Conservation (phyloP, 108 stramenopile species). For the Fragilaria crotonensis region DNA sequence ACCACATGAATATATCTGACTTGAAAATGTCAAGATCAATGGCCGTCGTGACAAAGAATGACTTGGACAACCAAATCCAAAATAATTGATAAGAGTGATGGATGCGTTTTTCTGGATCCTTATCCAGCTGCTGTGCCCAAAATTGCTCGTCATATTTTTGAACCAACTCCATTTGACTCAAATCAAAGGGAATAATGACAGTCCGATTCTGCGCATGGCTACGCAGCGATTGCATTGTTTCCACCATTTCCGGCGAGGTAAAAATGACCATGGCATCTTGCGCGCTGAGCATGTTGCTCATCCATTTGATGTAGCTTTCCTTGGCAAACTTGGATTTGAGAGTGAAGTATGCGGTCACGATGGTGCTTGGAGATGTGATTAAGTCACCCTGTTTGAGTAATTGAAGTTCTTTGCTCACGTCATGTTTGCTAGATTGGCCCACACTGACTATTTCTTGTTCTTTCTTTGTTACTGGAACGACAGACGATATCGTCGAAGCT, state of each 20-base stretch:
- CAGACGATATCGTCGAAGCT: no score
- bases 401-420: no score
- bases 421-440: no score
- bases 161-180: constrained; percentile 35
- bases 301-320: constrained; percentile 48
- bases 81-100: constrained; percentile 51
- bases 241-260: constrained; percentile 35
- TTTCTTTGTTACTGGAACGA: no score
- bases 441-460: no score
- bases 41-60: constrained; percentile 35
- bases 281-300: constrained; percentile 52
- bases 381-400: constrained; percentile 1
- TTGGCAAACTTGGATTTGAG: constrained; percentile 37
- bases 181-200: constrained; percentile 32
- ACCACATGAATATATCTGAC: constrained; percentile 44
- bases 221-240: constrained; percentile 32
- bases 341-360: constrained; percentile 56
- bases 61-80: constrained; percentile 73
- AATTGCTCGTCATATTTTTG: constrained; percentile 22
- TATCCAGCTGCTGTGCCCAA: constrained; percentile 54
- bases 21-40: constrained; percentile 41
- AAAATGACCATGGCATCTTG: constrained; percentile 70
- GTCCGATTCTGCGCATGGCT: constrained; percentile 38
- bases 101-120: constrained; percentile 41
- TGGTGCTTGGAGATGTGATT: constrained; percentile 29